Evolutionary conservation across 164 flowering plant species (phyloP).

Genomic region (Akebia trifoliata): DNA sequence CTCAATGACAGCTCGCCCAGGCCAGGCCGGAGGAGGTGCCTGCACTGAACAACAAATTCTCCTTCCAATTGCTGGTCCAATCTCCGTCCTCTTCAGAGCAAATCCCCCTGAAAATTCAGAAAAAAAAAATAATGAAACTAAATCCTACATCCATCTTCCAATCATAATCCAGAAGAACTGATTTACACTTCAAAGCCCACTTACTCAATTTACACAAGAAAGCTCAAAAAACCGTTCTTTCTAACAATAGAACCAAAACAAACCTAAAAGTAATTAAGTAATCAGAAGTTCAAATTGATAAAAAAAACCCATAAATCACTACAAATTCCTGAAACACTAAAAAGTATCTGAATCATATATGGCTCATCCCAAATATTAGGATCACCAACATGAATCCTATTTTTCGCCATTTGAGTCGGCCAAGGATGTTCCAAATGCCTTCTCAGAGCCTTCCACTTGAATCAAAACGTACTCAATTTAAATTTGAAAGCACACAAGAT

Average conservation of each 20-base stretch:
- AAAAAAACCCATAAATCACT: neutral
- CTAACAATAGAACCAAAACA: neutral
- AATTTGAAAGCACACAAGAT: neutral
- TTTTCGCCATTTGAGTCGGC: too few relatives aligned
- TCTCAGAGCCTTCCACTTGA: too few relatives aligned
- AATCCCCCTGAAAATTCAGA: constrained; percentile 41
- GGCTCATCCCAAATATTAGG: too few relatives aligned
- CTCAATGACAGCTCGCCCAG: constrained; percentile 74
- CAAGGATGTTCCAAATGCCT: too few relatives aligned
- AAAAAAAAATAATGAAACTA: neutral
- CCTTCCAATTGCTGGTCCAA: constrained; percentile 27
- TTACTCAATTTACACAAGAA: too few relatives aligned
- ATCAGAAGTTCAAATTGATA: neutral
- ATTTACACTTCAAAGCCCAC: too few relatives aligned
- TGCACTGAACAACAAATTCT: constrained; percentile 54
- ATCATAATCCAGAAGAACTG: too few relatives aligned
- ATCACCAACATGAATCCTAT: too few relatives aligned
- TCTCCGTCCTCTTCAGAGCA: constrained; percentile 50
- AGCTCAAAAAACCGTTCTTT: too few relatives aligned
- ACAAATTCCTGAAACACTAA: neutral
- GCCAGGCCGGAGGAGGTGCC: constrained; percentile 96
- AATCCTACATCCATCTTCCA: neutral
- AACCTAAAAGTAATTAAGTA: neutral
- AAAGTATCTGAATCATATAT: neutral
- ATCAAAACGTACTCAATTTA: neutral